phyloP scores from a whole-genome alignment of 306 rosid genomes.

The Acacia crassicarpa region DNA sequence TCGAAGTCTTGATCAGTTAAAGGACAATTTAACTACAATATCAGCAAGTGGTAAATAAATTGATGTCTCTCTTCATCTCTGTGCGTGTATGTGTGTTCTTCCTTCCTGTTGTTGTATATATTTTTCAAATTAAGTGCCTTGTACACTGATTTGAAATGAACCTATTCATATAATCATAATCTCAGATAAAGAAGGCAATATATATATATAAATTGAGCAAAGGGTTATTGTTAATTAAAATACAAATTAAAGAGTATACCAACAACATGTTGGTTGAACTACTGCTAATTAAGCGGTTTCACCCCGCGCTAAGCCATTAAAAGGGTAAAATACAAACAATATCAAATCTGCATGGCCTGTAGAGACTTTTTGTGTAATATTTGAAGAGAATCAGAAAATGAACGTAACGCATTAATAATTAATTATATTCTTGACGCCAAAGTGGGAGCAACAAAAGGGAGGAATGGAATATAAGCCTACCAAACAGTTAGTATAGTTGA shows the following conservation, averaged over 20 bases:
- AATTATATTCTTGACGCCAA: background rate
- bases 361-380: background rate
- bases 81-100: background rate
- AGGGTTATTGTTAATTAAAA: background rate
- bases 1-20: background rate
- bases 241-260: no score
- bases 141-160: background rate
- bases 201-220: background rate
- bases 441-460: conserved; percentile 6
- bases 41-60: background rate
- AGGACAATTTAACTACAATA: background rate
- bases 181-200: background rate
- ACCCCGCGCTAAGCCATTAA: background rate
- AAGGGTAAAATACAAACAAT: background rate
- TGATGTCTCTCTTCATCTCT: background rate
- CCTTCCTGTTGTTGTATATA: background rate
- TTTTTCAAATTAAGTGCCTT: background rate
- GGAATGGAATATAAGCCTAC: background rate
- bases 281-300: no score
- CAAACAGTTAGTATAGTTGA: background rate
- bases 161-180: background rate
- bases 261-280: no score
- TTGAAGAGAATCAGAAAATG: background rate
- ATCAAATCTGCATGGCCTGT: background rate
- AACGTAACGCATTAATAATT: background rate